Evolutionary conservation across 1,139 yeast genomes (phyloP), one percentile per base, ranked within the genome.

Genomic region (Hanseniaspora gamundiae): DNA sequence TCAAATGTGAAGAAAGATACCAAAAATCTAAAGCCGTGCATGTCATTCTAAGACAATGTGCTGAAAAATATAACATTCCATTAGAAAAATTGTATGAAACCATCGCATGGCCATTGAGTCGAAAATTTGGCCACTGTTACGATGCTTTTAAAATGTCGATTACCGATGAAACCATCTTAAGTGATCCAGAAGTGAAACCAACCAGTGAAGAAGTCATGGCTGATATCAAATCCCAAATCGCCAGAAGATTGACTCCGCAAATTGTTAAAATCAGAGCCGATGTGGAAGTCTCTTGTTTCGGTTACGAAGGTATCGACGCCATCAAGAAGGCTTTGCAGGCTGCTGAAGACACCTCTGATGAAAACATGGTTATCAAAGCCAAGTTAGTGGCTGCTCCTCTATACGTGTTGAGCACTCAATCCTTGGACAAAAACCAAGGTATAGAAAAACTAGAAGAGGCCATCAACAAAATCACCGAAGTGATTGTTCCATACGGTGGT

Each of bases 201-300:
- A 74, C 87, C 29, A 59, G 65, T 31, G 59, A 62, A 42, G 93
- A 79, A 35, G 73, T 87, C 38, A 73, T 82, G 66, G 83, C 78
- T 45, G 96, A 88, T 65, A 74, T 88, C 58, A 80, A 83, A 62
- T 69, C 75, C 48, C 91, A 88, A 68, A 88, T 91, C 58, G 76
- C 93, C 47, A 80, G 94, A 66, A 82, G 96, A 66, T 76, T 91
- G 64, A 91, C 98, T 38, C 98, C 98, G 48, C 96, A 91, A 69
- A 95, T 97, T 36, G 87, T 87, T 57, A 93, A 91, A 69, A 83
- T 93, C 60, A 83, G 98, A 67, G 95, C 98, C 24, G 98, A 91
- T 64, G 84, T 91, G 45, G 97, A 91, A 65, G 97, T 91, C 36
- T 87, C 96, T 30, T 91, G 98, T 65, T 91, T 88, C 70, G 76